Percentiles rank a stretch among this genome's conserved stretches.
phyloP scores from a whole-genome alignment of 2,329 filamentous ascomycete genomes.

The Phialophora verrucosa region DNA sequence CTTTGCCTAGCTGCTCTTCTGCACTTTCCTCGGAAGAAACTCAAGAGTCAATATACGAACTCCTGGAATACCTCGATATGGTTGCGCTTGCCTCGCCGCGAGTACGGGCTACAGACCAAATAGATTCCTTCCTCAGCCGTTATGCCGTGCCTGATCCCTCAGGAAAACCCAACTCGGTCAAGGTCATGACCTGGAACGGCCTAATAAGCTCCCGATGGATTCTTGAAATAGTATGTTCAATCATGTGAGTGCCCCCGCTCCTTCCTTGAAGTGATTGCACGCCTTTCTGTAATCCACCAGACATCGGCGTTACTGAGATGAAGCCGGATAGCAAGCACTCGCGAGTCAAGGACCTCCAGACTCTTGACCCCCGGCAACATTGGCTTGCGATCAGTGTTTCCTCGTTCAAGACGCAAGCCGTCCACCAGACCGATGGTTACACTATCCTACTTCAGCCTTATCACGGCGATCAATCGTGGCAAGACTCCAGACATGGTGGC shows the following conservation, averaged over 20 bases:
- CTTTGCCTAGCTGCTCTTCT: background rate
- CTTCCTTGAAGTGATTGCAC: background rate
- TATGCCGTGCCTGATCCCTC: conserved; percentile 44
- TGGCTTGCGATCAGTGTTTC: conserved; percentile 37
- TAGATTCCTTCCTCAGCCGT: conserved; percentile 35
- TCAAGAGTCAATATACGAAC: conserved; percentile 64
- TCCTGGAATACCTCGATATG: conserved; percentile 68
- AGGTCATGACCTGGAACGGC: conserved; percentile 50
- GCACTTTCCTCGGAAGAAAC: conserved; percentile 53
- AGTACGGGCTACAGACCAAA: conserved; percentile 39
- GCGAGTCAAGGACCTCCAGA: conserved; percentile 18
- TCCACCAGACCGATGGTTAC: conserved; percentile 35
- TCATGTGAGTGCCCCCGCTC: conserved; percentile 29
- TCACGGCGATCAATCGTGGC: background rate
- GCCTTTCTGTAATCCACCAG: background rate
- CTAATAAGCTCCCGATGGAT: conserved; percentile 51
- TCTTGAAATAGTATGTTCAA: conserved; percentile 41
- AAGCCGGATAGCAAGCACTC: conserved; percentile 26
- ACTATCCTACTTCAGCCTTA: conserved; percentile 33
- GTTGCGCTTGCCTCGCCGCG: conserved; percentile 54
- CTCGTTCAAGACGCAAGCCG: conserved; percentile 32
- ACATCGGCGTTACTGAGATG: background rate
- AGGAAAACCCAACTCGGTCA: conserved; percentile 43
- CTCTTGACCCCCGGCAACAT: conserved; percentile 4
- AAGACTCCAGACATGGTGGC: background rate